phyloP scores from a whole-genome alignment of 495 filamentous ascomycete species.

The Penicillium simplicissimum region DNA sequence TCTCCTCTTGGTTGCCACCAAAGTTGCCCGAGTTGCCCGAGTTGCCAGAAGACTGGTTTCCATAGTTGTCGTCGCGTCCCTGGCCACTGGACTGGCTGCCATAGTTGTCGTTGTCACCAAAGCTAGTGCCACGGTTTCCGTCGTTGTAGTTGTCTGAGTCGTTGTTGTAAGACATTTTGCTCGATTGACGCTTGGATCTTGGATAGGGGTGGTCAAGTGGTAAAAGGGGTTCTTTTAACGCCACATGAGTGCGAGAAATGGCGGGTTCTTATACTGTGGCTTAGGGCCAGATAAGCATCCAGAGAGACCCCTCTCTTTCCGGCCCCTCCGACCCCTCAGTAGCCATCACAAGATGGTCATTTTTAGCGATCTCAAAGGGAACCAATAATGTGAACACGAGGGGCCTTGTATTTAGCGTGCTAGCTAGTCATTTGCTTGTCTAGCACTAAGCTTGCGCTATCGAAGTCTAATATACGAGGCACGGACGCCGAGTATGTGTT shows the following conservation, averaged over 20 bases:
- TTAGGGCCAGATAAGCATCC: background rate
- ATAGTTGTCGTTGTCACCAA: background rate
- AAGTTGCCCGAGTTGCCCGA: background rate
- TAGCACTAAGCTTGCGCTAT: slow-evolving; percentile 2
- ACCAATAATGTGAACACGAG: slow-evolving; percentile 1
- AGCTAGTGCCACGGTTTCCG: background rate
- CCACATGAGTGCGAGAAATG: background rate
- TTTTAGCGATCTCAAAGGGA: background rate
- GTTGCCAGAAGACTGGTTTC: background rate
- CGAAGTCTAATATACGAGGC: slow-evolving; percentile 2
- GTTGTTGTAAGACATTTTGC: slow-evolving; percentile 1
- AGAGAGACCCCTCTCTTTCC: no score
- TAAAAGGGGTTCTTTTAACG: no score
- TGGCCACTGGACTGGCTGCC: background rate
- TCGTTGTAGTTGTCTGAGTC: background rate
- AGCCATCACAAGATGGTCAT: background rate
- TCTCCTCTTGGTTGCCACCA: background rate
- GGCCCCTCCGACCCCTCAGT: background rate
- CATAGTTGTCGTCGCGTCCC: background rate
- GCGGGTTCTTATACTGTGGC: background rate
- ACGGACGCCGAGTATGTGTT: background rate
- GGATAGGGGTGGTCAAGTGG: background rate
- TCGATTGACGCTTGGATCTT: background rate
- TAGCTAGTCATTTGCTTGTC: slow-evolving; percentile 2
- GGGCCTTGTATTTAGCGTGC: background rate